Conservation (phyloP, 2,329 filamentous ascomycete species). For the Alternaria arbusti region DNA sequence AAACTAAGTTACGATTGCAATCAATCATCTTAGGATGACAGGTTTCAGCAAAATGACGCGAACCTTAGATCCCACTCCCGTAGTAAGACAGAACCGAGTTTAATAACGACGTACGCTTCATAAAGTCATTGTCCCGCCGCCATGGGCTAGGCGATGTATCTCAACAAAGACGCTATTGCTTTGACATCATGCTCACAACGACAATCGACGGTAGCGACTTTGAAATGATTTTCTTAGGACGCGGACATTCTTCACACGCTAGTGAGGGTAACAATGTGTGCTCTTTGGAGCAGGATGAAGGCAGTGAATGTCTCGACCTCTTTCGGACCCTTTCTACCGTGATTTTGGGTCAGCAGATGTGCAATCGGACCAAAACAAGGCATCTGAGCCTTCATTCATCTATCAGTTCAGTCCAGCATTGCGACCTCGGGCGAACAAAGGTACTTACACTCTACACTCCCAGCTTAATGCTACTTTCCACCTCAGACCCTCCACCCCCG, state of each 20-base stretch:
- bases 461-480: neutral
- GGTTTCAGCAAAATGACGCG: neutral
- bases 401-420: neutral
- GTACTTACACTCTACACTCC: neutral
- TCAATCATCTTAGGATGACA: neutral
- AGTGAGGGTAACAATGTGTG: neutral
- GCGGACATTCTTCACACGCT: neutral
- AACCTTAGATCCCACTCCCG: neutral
- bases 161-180: neutral
- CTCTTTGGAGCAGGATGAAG: neutral
- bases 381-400: neutral
- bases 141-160: neutral
- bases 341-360: neutral
- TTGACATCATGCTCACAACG: neutral
- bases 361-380: neutral
- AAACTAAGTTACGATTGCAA: neutral
- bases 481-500: neutral
- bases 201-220: neutral
- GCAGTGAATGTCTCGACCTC: neutral
- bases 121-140: neutral
- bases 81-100: neutral
- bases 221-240: neutral
- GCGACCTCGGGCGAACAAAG: neutral
- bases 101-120: neutral
- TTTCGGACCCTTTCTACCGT: neutral